Percentiles rank a stretch among this genome's conserved stretches.
These are phyloP conservation scores for Fusarium musae DNA, from an alignment of 2,329 filamentous ascomycete genomes.

Conservation along the genomic window DNA sequence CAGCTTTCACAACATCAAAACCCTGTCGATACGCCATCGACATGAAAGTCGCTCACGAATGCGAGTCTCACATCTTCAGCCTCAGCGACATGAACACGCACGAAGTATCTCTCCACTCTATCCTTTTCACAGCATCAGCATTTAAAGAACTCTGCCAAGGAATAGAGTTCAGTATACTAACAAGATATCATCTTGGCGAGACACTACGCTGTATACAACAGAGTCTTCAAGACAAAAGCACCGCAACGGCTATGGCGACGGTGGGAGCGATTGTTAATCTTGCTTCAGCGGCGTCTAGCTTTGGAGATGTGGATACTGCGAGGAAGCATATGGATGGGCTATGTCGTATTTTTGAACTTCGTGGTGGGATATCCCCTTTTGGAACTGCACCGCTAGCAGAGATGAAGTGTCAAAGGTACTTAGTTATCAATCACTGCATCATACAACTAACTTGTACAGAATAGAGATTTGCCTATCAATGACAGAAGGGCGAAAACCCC, in stretches of 20 bases:
- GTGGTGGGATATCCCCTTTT: neutral
- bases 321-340: neutral
- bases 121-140: neutral
- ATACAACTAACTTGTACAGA: neutral
- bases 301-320: neutral
- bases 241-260: neutral
- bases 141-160: neutral
- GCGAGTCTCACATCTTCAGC: neutral
- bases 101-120: neutral
- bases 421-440: fast-evolving
- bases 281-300: neutral
- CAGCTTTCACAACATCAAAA: neutral
- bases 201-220: neutral
- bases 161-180: fast-evolving
- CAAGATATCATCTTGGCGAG: neutral
- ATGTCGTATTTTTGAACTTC: neutral
- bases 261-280: neutral
- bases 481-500: neutral
- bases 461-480: neutral
- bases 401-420: neutral
- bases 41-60: neutral
- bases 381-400: neutral
- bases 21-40: neutral
- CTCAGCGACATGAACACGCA: neutral
- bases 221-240: fast-evolving